Base-by-base conservation (phyloP, 2,329 filamentous ascomycete species). In the Scytalidium sp. region DNA sequence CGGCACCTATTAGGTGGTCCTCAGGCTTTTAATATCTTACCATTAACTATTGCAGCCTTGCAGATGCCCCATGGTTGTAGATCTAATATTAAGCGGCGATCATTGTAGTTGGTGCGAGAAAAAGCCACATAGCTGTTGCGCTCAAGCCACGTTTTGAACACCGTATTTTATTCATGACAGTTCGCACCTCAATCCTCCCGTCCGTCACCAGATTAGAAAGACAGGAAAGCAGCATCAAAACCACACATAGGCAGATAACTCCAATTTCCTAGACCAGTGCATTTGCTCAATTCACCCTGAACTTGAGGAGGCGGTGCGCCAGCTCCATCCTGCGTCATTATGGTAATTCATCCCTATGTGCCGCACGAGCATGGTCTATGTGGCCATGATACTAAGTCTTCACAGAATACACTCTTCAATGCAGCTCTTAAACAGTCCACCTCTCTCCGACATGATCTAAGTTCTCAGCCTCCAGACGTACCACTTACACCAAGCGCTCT, bases 391-490 rank as follows among this genome's bases (percentile, higher is more conserved):
- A n/a, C 25, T 49, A 52, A 51, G 17, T n/a, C 21, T 43, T 20
- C 39, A 42, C 54, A 90, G 89, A 93, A 92, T 63, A 85, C 88
- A 41, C 78, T 90, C 45, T 95, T 93, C 75, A 95, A 95, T 67
- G 87, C 88, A 50, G 88, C 89, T 47, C 76, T 94, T 47, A 90
- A 90, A 72, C 90, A 95, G 73, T 90, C 86, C 58, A 89, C 88
- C 60, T 81, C 87, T 41, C 83, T 95, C 59, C 86, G 87, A 61
- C 81, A 80, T 64, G 88, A 94, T 64, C 81, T 95, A 55, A 83
- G 88, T 60, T 76, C 78, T 43, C 85, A 92, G 61, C 78, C 85
- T 50, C 75, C 83, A 52, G 74, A 76, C 8, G 75, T 76, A 2
- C 68, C 74, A 23, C 77, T 79, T 46, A 76, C 83, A 39, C 75